Evolutionary conservation across 2,329 filamentous ascomycete species (phyloP).

Genomic region (Colletotrichum higginsianum): DNA sequence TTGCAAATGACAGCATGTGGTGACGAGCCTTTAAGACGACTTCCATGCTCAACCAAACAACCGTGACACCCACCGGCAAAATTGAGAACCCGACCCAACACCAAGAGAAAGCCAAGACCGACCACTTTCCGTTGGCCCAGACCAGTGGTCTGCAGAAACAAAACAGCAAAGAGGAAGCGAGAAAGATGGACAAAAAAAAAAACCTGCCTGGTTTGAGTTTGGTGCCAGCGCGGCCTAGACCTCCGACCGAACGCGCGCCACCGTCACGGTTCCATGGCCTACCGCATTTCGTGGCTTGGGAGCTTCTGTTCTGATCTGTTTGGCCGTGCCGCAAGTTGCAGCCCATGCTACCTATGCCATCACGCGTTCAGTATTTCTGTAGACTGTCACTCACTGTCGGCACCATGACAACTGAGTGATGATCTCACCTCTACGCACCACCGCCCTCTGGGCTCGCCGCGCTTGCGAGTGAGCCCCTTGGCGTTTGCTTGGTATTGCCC

Average conservation of each 20-base stretch:
- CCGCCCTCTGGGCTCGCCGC: neutral
- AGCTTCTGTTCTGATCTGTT: neutral
- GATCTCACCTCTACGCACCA: neutral
- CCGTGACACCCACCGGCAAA: neutral
- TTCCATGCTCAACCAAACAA: neutral
- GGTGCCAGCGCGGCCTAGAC: neutral
- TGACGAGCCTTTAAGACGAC: neutral
- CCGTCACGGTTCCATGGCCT: neutral
- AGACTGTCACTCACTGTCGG: neutral
- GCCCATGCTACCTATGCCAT: neutral
- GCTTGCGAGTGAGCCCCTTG: neutral
- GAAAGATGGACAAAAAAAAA: neutral
- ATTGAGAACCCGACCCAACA: neutral
- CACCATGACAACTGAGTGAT: neutral
- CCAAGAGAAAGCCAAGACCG: slow-evolving; percentile 37
- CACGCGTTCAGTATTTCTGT: neutral
- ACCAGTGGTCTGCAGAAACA: no score
- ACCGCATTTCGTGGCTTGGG: neutral
- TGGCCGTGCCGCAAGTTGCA: neutral
- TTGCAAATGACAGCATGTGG: slow-evolving; percentile 10
- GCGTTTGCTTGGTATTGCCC: slow-evolving; percentile 4
- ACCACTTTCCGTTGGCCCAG: neutral
- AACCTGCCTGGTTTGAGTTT: neutral
- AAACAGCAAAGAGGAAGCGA: neutral
- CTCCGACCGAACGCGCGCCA: neutral